These are phyloP conservation scores for Phaeotremella skinneri DNA, from an alignment of 768 basidiomycete species.

Conservation along the genomic window DNA sequence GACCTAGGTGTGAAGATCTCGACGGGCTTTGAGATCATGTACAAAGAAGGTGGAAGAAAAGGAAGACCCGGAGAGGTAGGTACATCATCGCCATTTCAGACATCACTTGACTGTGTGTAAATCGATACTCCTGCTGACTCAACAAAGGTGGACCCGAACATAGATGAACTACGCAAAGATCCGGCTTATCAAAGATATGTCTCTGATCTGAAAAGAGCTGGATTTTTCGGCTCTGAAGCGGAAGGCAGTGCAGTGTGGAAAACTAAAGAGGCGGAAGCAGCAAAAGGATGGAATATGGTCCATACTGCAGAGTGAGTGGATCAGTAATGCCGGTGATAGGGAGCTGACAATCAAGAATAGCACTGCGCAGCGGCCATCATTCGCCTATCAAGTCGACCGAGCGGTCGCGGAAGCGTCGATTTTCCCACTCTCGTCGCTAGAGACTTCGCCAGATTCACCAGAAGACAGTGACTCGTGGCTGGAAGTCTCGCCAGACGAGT, in stretches of 20 bases:
- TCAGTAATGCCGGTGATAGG: background rate
- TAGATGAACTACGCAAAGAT: conserved; percentile 12
- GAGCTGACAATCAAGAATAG: conserved; percentile 47
- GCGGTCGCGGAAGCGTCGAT: conserved; percentile 58
- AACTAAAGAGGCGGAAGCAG: conserved; percentile 68
- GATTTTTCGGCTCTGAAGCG: conserved; percentile 75
- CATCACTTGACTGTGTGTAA: conserved; percentile 55
- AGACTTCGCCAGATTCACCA: conserved; percentile 34
- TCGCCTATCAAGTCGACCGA: conserved; percentile 67
- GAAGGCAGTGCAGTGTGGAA: conserved; percentile 78
- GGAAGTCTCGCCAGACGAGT: conserved; percentile 68
- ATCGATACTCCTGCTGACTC: background rate
- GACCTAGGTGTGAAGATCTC: conserved; percentile 95
- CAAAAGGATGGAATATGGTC: conserved; percentile 62
- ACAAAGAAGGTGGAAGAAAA: conserved; percentile 66
- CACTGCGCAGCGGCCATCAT: conserved; percentile 67
- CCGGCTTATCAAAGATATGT: conserved; percentile 60
- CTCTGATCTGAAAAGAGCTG: conserved; percentile 61
- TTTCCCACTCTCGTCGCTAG: conserved; percentile 26
- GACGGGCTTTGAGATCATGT: conserved; percentile 96
- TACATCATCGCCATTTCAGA: conserved; percentile 42
- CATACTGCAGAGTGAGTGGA: conserved; percentile 66
- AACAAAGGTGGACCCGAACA: background rate
- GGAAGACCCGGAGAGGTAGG: conserved; percentile 47
- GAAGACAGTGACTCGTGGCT: conserved; percentile 85